phyloP scores from a whole-genome alignment of 192 early-diverging fungal species.

The Gryganskiella cystojenkinii region DNA sequence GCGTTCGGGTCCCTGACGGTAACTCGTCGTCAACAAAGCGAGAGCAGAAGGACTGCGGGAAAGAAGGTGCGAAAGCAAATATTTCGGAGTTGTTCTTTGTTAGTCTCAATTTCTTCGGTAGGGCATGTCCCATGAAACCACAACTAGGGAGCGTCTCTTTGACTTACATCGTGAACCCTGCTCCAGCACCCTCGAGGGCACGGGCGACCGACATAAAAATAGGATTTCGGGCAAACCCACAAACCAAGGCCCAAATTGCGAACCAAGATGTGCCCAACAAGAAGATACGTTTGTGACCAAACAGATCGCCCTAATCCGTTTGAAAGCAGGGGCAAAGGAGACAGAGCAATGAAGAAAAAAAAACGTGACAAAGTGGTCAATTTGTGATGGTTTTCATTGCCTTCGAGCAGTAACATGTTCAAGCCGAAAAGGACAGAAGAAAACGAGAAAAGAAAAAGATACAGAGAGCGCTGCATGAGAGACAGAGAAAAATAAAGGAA shows the following conservation, averaged over 20 bases:
- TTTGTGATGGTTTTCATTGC: too few relatives aligned
- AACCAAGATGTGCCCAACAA: slow-evolving; percentile 27
- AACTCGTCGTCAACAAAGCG: slow-evolving; percentile 14
- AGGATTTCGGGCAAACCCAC: slow-evolving; percentile 21
- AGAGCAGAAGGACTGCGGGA: slow-evolving; percentile 16
- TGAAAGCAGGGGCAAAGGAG: not conserved
- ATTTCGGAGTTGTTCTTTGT: too few relatives aligned
- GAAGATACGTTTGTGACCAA: slow-evolving; percentile 33
- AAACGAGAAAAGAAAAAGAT: too few relatives aligned
- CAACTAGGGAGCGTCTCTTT: not conserved
- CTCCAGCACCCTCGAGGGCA: slow-evolving; percentile 33
- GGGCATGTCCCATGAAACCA: not conserved
- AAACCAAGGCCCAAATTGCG: slow-evolving; percentile 25
- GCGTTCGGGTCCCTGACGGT: slow-evolving; percentile 10
- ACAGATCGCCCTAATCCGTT: slow-evolving; percentile 28
- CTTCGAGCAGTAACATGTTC: too few relatives aligned
- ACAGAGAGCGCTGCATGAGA: too few relatives aligned
- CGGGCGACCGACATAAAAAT: slow-evolving; percentile 33
- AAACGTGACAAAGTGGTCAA: too few relatives aligned
- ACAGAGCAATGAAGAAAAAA: not conserved
- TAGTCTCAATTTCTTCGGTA: not conserved
- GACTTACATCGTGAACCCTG: slow-evolving; percentile 39
- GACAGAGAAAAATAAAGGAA: not conserved
- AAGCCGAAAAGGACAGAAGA: too few relatives aligned
- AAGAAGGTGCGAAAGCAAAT: not conserved